Evolutionary conservation across 83 land plant genomes (phyloP).

Genomic region (Diphasiastrum complanatum): DNA sequence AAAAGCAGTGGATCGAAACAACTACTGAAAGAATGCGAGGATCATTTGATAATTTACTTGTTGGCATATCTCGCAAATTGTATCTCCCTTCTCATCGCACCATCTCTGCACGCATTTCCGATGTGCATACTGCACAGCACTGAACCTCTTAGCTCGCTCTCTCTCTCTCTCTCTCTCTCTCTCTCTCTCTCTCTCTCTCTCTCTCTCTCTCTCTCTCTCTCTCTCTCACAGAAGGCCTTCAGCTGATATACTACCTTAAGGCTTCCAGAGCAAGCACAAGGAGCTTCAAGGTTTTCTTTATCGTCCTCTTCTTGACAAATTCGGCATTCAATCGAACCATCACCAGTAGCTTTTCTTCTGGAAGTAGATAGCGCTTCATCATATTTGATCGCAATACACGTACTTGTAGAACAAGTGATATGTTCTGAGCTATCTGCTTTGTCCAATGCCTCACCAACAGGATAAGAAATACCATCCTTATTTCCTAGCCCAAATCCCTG

Average conservation of each 20-base stretch:
- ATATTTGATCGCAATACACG: too few relatives aligned
- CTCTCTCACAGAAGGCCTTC: background rate
- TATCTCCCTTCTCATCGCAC: conserved; percentile 15
- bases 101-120: conserved; percentile 13
- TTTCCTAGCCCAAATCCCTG: background rate
- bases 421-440: background rate
- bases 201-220: background rate
- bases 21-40: too few relatives aligned
- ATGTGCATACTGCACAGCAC: conserved; percentile 17
- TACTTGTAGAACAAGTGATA: too few relatives aligned
- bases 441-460: background rate
- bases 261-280: conserved; percentile 15
- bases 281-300: conserved; percentile 1
- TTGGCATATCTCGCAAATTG: conserved; percentile 11
- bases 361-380: background rate
- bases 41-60: background rate
- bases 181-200: background rate
- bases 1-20: too few relatives aligned
- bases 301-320: conserved; percentile 15
- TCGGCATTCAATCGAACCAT: background rate
- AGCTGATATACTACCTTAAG: background rate
- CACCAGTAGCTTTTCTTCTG: background rate
- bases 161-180: too few relatives aligned
- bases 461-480: too few relatives aligned
- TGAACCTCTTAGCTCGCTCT: too few relatives aligned